These are phyloP conservation scores for Vigna angularis DNA, from an alignment of 306 rosid genomes.

Conservation along the genomic window DNA sequence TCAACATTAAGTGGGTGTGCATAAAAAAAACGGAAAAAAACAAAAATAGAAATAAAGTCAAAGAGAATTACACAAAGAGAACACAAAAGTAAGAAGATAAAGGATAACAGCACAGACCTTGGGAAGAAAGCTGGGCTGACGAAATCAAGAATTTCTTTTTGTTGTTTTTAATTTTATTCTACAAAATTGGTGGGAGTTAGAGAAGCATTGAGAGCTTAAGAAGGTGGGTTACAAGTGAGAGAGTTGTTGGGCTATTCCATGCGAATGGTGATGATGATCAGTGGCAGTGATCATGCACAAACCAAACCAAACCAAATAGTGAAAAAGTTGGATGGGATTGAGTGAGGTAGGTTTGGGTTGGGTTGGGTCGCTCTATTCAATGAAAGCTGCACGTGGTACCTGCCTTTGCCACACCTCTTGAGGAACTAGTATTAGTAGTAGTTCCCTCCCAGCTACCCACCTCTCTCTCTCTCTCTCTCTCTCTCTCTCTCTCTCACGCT, in stretches of 20 bases:
- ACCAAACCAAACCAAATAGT: background rate
- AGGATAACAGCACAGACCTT: slow-evolving; percentile 53
- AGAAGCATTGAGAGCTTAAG: slow-evolving; percentile 42
- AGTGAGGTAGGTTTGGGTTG: slow-evolving; percentile 65
- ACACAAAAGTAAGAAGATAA: background rate
- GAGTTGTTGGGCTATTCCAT: slow-evolving; percentile 3
- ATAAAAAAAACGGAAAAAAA: background rate
- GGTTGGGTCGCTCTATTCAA: slow-evolving; percentile 39
- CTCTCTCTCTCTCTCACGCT: background rate
- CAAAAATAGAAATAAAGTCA: background rate
- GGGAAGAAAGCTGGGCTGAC: slow-evolving; percentile 13
- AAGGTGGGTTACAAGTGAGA: slow-evolving; percentile 25
- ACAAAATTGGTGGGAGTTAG: slow-evolving; percentile 44
- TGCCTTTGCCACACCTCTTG: slow-evolving; percentile 54
- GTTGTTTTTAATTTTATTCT: background rate
- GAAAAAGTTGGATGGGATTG: background rate
- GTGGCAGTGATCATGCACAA: background rate
- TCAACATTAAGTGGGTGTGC: background rate
- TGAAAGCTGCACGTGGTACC: slow-evolving; percentile 78
- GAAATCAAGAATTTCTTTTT: slow-evolving; percentile 26
- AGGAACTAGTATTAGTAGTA: slow-evolving; percentile 26
- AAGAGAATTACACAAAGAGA: slow-evolving; percentile 7
- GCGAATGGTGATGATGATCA: background rate
- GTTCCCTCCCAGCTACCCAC: slow-evolving; percentile 58
- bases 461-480: too few relatives aligned